Percentiles rank a stretch among this genome's conserved stretches.
Evolutionary conservation across 192 early-diverging fungal genomes (phyloP).

Genomic region (Rhizoclosmatium globosum): DNA sequence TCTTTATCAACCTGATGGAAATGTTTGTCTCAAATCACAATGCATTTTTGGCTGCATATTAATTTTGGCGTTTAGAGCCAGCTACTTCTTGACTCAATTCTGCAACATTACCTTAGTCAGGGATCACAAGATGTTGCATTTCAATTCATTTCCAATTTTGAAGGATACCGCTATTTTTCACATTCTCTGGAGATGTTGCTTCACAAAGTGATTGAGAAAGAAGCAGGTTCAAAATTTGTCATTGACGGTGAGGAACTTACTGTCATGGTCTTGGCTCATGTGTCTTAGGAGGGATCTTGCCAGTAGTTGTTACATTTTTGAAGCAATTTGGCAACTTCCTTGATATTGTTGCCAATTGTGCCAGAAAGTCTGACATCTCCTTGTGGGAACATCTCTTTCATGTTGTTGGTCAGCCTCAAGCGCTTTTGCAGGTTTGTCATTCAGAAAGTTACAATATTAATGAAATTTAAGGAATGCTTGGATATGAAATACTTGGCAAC

Average conservation of each 20-base stretch:
- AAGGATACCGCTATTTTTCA: constrained; percentile 83
- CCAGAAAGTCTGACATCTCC: constrained; percentile 94
- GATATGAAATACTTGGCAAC: constrained; percentile 73
- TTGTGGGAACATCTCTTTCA: constrained; percentile 90
- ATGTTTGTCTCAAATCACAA: constrained; percentile 57
- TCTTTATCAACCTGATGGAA: constrained; percentile 70
- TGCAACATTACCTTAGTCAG: constrained; percentile 66
- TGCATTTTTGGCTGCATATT: background rate
- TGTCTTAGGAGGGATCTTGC: background rate
- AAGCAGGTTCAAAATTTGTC: constrained; percentile 67
- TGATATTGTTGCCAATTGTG: constrained; percentile 94
- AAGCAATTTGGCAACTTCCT: constrained; percentile 80
- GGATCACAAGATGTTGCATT: constrained; percentile 68
- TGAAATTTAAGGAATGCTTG: constrained; percentile 68
- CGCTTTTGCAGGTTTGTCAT: constrained; percentile 76
- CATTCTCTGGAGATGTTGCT: constrained; percentile 94
- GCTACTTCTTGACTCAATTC: constrained; percentile 76
- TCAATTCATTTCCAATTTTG: constrained; percentile 73
- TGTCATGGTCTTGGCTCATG: background rate
- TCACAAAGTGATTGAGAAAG: constrained; percentile 87
- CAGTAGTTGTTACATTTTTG: constrained; percentile 74
- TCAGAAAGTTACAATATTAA: background rate
- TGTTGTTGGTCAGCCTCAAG: constrained; percentile 83
- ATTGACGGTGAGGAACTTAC: background rate
- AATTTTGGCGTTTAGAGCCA: constrained; percentile 63